phyloP scores from a whole-genome alignment of 1,284 basidiomycete genomes.

The Cystobasidium pallidum region DNA sequence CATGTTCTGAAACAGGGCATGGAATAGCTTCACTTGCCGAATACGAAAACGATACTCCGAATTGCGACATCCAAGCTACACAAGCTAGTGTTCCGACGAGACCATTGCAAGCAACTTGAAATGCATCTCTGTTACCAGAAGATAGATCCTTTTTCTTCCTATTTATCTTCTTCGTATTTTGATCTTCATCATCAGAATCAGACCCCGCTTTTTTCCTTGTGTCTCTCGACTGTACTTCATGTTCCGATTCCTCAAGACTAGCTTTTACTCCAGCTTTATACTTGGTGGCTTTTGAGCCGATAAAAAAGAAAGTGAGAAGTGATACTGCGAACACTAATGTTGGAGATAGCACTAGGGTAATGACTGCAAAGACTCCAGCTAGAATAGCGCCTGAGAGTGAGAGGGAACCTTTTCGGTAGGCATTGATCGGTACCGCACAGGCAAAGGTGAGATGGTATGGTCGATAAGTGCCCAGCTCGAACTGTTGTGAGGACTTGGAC shows the following conservation, averaged over 20 bases:
- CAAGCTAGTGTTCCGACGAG: constrained; percentile 63
- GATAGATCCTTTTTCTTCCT: constrained; percentile 27
- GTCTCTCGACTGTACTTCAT: neutral
- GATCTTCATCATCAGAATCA: no score
- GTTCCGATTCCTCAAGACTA: constrained; percentile 67
- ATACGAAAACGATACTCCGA: constrained; percentile 56
- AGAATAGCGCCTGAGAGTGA: constrained; percentile 66
- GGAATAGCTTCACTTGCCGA: constrained; percentile 51
- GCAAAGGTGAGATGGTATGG: constrained; percentile 28
- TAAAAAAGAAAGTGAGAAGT: constrained; percentile 71
- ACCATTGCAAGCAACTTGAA: constrained; percentile 76
- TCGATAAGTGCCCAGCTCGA: constrained; percentile 8
- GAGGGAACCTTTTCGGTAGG: constrained; percentile 60
- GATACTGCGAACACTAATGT: constrained; percentile 70
- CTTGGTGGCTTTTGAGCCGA: constrained; percentile 81
- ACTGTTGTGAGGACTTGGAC: neutral
- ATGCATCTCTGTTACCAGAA: constrained; percentile 67
- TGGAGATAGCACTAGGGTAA: constrained; percentile 65
- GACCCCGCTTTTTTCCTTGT: constrained; percentile 52
- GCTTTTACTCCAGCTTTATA: constrained; percentile 66
- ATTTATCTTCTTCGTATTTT: neutral
- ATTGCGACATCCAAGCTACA: constrained; percentile 67
- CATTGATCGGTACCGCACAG: constrained; percentile 51
- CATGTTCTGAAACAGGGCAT: constrained; percentile 35
- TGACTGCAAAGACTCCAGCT: constrained; percentile 73